These are phyloP conservation scores for Amaranthus cruentus DNA, from an alignment of 148 eudicot species.

Conservation along the genomic window DNA sequence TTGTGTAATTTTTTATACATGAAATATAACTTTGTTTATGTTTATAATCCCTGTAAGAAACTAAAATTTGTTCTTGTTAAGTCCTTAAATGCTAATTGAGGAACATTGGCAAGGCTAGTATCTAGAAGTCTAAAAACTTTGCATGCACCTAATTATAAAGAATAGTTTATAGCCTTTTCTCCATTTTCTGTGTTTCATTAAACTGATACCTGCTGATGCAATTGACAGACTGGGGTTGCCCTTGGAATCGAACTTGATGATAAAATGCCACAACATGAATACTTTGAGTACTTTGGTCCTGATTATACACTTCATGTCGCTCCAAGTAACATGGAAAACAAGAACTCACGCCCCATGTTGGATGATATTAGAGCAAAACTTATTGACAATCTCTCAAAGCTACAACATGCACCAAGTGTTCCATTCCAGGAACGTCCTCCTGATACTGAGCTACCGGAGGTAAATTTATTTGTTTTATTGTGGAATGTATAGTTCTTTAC, in stretches of 20 bases:
- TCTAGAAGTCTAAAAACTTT: background rate
- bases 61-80: background rate
- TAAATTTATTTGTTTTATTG: conserved; percentile 13
- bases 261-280: conserved; percentile 85
- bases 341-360: conserved; percentile 61
- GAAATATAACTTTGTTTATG: background rate
- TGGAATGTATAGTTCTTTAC: background rate
- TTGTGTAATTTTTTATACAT: background rate
- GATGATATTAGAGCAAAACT: conserved; percentile 70
- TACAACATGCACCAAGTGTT: conserved; percentile 94
- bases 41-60: background rate
- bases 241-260: conserved; percentile 77
- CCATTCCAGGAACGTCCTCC: conserved; percentile 89
- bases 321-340: conserved; percentile 92
- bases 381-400: conserved; percentile 69
- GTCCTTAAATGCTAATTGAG: background rate
- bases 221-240: conserved; percentile 81
- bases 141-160: background rate
- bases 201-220: conserved; percentile 17
- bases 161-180: background rate
- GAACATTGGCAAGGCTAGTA: background rate
- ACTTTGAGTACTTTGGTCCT: conserved; percentile 83
- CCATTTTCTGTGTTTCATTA: background rate
- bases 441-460: conserved; percentile 72
- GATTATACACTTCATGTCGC: conserved; percentile 88